A percentile compares a stretch with the other conserved stretches of the same genome.
phyloP scores from a whole-genome alignment of 352 stramenopile genomes.

The Elongisporangium senticosum region DNA sequence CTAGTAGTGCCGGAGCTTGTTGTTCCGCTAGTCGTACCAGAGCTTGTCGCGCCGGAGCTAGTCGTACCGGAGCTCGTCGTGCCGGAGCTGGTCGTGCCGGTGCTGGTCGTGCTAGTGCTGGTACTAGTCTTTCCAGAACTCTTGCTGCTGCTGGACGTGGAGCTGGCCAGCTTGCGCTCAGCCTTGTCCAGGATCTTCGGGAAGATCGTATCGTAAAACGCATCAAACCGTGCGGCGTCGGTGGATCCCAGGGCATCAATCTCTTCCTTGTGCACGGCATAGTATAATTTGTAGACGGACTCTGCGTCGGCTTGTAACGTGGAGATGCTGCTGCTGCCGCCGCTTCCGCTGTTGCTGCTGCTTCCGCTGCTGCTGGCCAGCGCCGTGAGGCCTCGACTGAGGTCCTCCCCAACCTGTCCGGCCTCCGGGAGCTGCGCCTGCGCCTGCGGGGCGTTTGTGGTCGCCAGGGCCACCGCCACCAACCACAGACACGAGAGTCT shows the following conservation, averaged over 20 bases:
- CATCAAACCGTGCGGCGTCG: constrained; percentile 36
- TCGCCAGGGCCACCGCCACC: not conserved
- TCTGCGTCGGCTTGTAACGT: constrained; percentile 31
- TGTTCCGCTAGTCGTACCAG: constrained; percentile 4
- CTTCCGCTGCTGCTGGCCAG: not conserved
- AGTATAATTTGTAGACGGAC: constrained; percentile 64
- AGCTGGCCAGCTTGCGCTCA: constrained; percentile 11
- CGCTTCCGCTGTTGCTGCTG: not conserved
- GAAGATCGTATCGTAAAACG: constrained; percentile 64
- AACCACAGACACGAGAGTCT: not conserved
- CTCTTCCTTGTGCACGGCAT: constrained; percentile 34
- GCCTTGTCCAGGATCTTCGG: constrained; percentile 43
- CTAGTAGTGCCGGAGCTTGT: constrained; percentile 12
- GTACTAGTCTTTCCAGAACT: constrained; percentile 9
- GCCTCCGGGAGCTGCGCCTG: not conserved
- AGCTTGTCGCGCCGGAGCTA: not conserved
- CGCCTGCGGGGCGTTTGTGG: not conserved
- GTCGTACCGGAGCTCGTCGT: constrained; percentile 1
- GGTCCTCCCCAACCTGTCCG: not conserved
- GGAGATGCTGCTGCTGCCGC: not conserved
- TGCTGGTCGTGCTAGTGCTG: constrained; percentile 6
- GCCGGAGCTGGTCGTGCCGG: not conserved
- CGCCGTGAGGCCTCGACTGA: not conserved
- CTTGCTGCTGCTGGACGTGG: constrained; percentile 6
- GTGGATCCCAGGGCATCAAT: constrained; percentile 40